Percentiles rank a stretch among this genome's conserved stretches.
These are phyloP conservation scores for Cruciata laevipes DNA, from an alignment of 257 asterid genomes.

Conservation along the genomic window DNA sequence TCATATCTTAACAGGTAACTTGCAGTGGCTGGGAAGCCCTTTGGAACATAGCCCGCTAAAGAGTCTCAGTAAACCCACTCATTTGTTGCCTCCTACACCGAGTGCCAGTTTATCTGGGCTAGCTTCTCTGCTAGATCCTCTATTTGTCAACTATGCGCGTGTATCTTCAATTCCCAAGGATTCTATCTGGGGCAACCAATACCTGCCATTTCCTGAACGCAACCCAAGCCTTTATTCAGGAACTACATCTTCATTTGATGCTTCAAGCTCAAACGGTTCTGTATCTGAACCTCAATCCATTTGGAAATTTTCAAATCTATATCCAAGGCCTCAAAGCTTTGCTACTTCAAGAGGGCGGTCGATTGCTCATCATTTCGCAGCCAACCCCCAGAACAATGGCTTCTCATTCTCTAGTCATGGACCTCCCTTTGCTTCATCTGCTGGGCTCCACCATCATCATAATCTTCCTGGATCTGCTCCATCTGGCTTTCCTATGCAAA, in stretches of 20 bases:
- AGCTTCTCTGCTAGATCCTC: slow-evolving; percentile 49
- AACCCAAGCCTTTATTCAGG: slow-evolving; percentile 33
- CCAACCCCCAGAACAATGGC: slow-evolving; percentile 23
- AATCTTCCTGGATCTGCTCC: slow-evolving; percentile 65
- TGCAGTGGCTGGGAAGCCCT: slow-evolving; percentile 54
- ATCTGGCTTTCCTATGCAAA: slow-evolving; percentile 39
- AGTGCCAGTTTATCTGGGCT: slow-evolving; percentile 42
- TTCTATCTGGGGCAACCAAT: slow-evolving; percentile 15
- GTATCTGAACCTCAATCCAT: slow-evolving; percentile 46
- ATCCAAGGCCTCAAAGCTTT: slow-evolving; percentile 29
- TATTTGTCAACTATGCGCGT: slow-evolving; percentile 23
- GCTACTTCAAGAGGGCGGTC: slow-evolving; percentile 24
- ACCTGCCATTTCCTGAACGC: slow-evolving; percentile 44
- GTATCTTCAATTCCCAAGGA: slow-evolving; percentile 39
- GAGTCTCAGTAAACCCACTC: slow-evolving; percentile 37
- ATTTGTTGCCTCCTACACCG: slow-evolving; percentile 30
- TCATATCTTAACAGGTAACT: slow-evolving; percentile 37
- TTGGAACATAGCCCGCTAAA: slow-evolving; percentile 36
- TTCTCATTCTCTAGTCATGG: slow-evolving; percentile 33
- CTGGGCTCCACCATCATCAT: slow-evolving; percentile 19
- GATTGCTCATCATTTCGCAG: slow-evolving; percentile 21
- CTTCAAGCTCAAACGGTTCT: slow-evolving; percentile 37
- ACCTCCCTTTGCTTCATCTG: slow-evolving; percentile 27
- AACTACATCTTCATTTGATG: slow-evolving; percentile 34
- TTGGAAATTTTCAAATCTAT: slow-evolving; percentile 56